Percentiles rank a stretch among this genome's conserved stretches.
Conservation (phyloP, 495 filamentous ascomycete genomes). For the Copromyces sp. region DNA sequence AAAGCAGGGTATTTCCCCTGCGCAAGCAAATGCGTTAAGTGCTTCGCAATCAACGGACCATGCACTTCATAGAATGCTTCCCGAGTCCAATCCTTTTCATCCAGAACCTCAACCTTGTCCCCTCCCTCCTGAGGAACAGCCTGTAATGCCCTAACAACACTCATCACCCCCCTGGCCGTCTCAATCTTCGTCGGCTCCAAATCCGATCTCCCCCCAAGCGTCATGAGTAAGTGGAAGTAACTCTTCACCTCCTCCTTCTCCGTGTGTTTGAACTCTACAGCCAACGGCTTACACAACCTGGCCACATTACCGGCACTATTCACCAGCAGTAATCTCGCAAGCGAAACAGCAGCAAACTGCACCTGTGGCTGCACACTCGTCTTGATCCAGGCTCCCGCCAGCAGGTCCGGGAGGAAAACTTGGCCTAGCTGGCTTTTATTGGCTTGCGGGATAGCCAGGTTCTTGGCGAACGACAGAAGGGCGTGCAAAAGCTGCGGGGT, state of each 20-base stretch:
- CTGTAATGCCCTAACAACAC: constrained; percentile 52
- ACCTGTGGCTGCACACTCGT: constrained; percentile 52
- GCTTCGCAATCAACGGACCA: constrained; percentile 34
- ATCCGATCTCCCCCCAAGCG: constrained; percentile 48
- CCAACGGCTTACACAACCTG: constrained; percentile 31
- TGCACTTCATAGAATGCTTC: constrained; percentile 34
- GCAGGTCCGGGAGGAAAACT: constrained; percentile 27
- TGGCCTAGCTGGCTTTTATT: constrained; percentile 54
- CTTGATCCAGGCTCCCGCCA: constrained; percentile 52
- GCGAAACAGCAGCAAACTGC: constrained; percentile 57
- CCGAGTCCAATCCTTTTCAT: not conserved
- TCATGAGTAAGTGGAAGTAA: constrained; percentile 40
- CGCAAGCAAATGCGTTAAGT: constrained; percentile 51
- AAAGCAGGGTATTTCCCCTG: constrained; percentile 62
- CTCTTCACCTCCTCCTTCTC: not conserved
- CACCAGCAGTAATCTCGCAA: constrained; percentile 55
- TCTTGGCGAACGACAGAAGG: constrained; percentile 65
- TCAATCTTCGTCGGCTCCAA: constrained; percentile 62
- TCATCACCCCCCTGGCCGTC: constrained; percentile 54
- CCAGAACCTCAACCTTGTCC: not conserved
- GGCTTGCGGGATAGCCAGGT: constrained; percentile 56
- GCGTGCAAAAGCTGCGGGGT: constrained; percentile 52
- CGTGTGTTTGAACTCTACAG: constrained; percentile 8
- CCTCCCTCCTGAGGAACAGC: constrained; percentile 3
- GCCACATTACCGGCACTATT: constrained; percentile 49